Evolutionary conservation across 1,284 basidiomycete genomes (phyloP), one percentile per base, ranked within the genome.

Genomic region (Ceratobasidium theobromae): DNA sequence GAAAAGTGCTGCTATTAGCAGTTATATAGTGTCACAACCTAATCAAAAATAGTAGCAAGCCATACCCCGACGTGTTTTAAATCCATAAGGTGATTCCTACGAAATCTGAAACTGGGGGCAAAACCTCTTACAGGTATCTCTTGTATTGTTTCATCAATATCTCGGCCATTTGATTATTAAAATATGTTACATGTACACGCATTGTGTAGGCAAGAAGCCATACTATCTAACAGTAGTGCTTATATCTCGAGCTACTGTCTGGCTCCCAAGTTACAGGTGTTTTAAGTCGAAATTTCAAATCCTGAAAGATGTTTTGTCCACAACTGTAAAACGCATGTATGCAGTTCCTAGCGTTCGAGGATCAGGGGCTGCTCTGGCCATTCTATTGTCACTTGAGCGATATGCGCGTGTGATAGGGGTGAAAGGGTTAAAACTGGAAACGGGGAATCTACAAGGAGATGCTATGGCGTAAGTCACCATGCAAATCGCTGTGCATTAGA

Each of bases 251-350:
- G 9, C 8, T 38, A 38, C 35, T 8, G 8, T 38, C 35, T 16
- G 35, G 16, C 16, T 38, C 35, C 8, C 35, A 38, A 38, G 35
- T 38, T 38, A 38, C 16, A 38, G 16, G 35, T 16, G 16, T 8
- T 38, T 38, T 38, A 8, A 16, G 9, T 8, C 9, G 9, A 38
- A 38, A 38, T 8, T 38, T 16, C 8, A 38, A 38, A 8, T 38
- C 35, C 35, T 38, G 8, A 16, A 8, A 8, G 16, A 38, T 8
- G 35, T 38, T 38, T 38, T 38, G 18, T 14, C 38, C 28, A 16
- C 33, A 5, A 11, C 51, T 46, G 41, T 64, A 28, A 64, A 64
- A 43, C 48, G 60, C 16, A 64, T 64, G 60, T 64, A 64, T 53
- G 60, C 60, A 35, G 23, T 64, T n/a, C 48, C 21, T 14, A 52